These are phyloP conservation scores for Liriodendron chinense DNA, from an alignment of 164 flowering plant genomes.

Conservation along the genomic window DNA sequence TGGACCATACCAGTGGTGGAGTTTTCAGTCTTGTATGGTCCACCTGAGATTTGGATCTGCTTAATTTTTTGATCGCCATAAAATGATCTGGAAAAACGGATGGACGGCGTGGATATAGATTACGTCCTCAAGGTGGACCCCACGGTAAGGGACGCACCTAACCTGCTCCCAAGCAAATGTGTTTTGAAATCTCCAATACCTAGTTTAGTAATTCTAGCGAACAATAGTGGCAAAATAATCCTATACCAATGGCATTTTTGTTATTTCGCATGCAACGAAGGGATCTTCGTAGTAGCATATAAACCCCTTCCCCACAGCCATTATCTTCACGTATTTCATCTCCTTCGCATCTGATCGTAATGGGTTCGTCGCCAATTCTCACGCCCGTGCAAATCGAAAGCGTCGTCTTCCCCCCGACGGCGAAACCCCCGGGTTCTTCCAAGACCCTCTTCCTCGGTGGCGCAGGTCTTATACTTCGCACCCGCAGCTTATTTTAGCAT, in stretches of 20 bases:
- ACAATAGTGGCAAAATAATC: background rate
- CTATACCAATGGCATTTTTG: background rate
- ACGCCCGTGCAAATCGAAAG: conserved; percentile 49
- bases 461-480: conserved; percentile 45
- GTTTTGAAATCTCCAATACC: background rate
- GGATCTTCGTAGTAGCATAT: background rate
- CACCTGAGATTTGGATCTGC: no score
- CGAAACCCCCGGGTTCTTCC: conserved; percentile 57
- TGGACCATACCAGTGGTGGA: no score
- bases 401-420: conserved; percentile 44
- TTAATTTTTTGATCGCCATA: no score
- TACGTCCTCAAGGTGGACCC: no score
- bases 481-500: background rate
- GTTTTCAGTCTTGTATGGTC: no score
- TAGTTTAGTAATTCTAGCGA: background rate
- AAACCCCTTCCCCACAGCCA: background rate
- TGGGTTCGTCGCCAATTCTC: conserved; percentile 19
- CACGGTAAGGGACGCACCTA: background rate
- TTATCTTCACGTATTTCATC: no score
- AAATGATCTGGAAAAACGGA: no score
- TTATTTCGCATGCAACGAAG: background rate
- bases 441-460: conserved; percentile 75
- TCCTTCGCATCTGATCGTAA: background rate
- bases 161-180: background rate
- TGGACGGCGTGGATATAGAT: no score